Percentiles rank a stretch among this genome's conserved stretches.
Conservation (phyloP, 1,139 yeast species). For the Taphrina pruni region DNA sequence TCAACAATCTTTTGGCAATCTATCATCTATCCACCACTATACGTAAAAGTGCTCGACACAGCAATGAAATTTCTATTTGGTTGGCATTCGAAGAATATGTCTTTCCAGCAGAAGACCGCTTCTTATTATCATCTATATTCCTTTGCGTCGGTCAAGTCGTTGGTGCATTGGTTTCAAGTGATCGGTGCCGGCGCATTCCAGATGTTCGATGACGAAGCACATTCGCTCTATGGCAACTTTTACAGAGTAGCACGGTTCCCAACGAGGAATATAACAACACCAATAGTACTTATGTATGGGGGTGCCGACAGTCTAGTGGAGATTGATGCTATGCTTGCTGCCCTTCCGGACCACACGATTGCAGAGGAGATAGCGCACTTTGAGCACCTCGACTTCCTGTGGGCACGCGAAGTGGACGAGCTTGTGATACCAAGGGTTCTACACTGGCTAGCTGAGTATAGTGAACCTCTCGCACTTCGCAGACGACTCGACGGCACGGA, state of each 20-base stretch:
- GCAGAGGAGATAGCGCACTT: slow-evolving; percentile 61
- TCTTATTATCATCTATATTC: slow-evolving; percentile 86
- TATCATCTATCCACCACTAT: slow-evolving; percentile 73
- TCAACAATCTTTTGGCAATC: slow-evolving; percentile 82
- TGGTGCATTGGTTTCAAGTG: slow-evolving; percentile 96
- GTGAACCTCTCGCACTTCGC: slow-evolving; percentile 6
- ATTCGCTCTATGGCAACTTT: slow-evolving; percentile 49
- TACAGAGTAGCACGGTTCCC: slow-evolving; percentile 71
- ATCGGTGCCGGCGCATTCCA: slow-evolving; percentile 80
- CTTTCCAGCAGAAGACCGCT: slow-evolving; percentile 71
- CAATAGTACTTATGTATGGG: slow-evolving; percentile 80
- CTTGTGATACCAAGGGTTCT: slow-evolving; percentile 62
- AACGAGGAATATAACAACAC: slow-evolving; percentile 67
- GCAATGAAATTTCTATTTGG: slow-evolving; percentile 72
- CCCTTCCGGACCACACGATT: slow-evolving; percentile 57
- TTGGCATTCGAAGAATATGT: slow-evolving; percentile 77
- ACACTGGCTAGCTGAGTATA: slow-evolving; percentile 46
- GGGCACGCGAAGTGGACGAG: slow-evolving; percentile 75
- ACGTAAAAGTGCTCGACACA: slow-evolving; percentile 71
- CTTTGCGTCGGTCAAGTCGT: slow-evolving; percentile 87
- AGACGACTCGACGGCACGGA: background rate
- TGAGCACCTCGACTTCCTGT: slow-evolving; percentile 86
- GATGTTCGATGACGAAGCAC: slow-evolving; percentile 73
- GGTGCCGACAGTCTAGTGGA: slow-evolving; percentile 82
- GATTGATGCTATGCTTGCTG: slow-evolving; percentile 70